Evolutionary conservation across 1,139 yeast species (phyloP).

Genomic region (Pneumocystis oryctolagi): DNA sequence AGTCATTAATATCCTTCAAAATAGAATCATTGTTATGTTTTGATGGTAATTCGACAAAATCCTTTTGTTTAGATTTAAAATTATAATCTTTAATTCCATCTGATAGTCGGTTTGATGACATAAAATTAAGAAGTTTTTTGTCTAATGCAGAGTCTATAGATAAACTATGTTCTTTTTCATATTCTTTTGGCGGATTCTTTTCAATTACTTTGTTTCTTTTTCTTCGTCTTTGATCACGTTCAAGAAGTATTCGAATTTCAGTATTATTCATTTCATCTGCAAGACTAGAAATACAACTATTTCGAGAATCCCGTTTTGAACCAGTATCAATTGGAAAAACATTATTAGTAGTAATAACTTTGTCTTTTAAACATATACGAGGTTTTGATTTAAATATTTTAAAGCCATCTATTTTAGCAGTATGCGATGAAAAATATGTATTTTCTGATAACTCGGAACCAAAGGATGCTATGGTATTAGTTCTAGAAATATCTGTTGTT

Average conservation of each 20-base stretch:
- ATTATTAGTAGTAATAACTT: neutral
- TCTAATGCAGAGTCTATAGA: neutral
- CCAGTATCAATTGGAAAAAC: neutral
- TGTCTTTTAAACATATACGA: neutral
- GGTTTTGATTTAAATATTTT: neutral
- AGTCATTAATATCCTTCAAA: neutral
- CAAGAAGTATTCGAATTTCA: neutral
- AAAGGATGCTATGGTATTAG: neutral
- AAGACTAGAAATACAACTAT: neutral
- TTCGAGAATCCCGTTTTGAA: neutral
- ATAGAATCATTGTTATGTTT: neutral
- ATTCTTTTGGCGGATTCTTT: neutral
- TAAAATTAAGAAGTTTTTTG: neutral
- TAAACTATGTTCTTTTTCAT: neutral
- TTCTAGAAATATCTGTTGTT: neutral
- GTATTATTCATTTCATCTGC: neutral
- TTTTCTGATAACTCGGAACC: neutral
- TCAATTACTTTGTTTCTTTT: neutral
- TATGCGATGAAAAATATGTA: neutral
- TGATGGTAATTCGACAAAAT: neutral
- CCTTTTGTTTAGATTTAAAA: neutral
- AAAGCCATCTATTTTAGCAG: neutral
- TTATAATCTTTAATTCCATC: neutral
- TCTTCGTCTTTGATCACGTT: neutral
- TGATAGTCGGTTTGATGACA: neutral